Evolutionary conservation across 768 basidiomycete genomes (phyloP), one percentile per base, ranked within the genome.

Genomic region (Hygrophoropsis aurantiaca): DNA sequence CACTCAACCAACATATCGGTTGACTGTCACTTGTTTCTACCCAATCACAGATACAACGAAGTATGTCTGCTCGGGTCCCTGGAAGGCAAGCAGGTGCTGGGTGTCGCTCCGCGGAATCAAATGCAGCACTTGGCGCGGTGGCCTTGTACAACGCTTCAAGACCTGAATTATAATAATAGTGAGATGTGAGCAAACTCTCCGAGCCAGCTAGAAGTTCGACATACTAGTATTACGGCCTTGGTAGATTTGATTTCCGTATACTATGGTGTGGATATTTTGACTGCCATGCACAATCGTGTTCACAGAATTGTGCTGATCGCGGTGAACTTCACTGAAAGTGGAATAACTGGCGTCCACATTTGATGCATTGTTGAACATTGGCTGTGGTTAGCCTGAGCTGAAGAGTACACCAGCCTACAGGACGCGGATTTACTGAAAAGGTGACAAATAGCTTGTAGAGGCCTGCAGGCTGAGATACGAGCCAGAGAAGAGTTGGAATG

Each of bases 1-100:
- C 58, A 20, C 59, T 60, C 21, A 60, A 53, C 60, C 62, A 65
- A 32, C 58, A 60, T 10, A 57, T 42, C 1, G 48, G 13, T 8
- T 50, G 49, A 27, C 47, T 19, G 40, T 46, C 43, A 2, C 30
- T 37, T 41, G 23, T 45, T 3, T 58, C 55, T 23, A 42, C 27
- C 58, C 58, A 57, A 5, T 55, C 49, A 4, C 44, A 18, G 1
- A 60, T 34, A 7, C 50, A 50, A 24, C 45, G 42, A 8, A 58
- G 49, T 7, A 58, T 24, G 26, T 55, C 58, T 44, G 38, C 9
- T 16, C 58, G 58, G 2, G 58, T 59, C 13, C 58, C 58, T 40
- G 56, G 58, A 23, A 57, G 52, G 38, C 58, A 60, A 35, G 49
- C 59, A 33, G 55, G 46, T 2, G 58, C 56, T 3, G 55, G 55